Conservation (phyloP, 495 filamentous ascomycete genomes). For the Neurospora hispaniola region DNA sequence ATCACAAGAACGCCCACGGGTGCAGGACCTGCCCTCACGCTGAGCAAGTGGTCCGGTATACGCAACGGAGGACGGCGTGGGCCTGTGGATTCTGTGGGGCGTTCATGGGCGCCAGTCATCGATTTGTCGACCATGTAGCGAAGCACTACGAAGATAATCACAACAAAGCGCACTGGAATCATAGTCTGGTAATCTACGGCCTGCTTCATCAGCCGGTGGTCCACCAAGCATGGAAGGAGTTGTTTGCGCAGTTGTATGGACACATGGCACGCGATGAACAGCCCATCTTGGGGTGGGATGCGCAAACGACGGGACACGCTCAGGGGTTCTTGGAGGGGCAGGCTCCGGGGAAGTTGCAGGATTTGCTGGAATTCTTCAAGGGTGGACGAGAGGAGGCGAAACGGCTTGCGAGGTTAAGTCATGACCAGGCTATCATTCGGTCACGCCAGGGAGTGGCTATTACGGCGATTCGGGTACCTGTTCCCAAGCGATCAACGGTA, state of each 20-base stretch:
- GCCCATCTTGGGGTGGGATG: constrained; percentile 37
- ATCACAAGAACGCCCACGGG: constrained; percentile 41
- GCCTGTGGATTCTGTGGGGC: constrained; percentile 42
- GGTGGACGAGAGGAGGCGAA: constrained; percentile 30
- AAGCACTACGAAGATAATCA: constrained; percentile 37
- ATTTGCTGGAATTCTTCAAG: constrained; percentile 39
- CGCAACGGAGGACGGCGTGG: constrained; percentile 22
- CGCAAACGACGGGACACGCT: constrained; percentile 33
- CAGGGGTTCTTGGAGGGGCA: constrained; percentile 39
- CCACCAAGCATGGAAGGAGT: constrained; percentile 35
- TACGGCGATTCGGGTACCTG: not conserved
- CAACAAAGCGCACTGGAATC: constrained; percentile 38
- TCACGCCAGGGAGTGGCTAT: constrained; percentile 14
- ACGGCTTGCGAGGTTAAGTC: constrained; percentile 29
- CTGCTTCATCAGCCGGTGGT: constrained; percentile 40
- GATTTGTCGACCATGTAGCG: constrained; percentile 41
- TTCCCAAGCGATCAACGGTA: not conserved
- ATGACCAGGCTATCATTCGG: constrained; percentile 32
- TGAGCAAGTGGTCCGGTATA: constrained; percentile 32
- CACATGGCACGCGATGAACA: constrained; percentile 30
- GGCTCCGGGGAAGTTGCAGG: constrained; percentile 37
- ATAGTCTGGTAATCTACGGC: constrained; percentile 40
- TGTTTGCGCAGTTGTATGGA: constrained; percentile 28
- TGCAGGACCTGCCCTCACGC: constrained; percentile 40
- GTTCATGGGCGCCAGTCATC: constrained; percentile 34